Percentiles rank a stretch among this genome's conserved stretches.
Evolutionary conservation across 2,329 filamentous ascomycete species (phyloP).

Genomic region (Colletotrichum sp.): DNA sequence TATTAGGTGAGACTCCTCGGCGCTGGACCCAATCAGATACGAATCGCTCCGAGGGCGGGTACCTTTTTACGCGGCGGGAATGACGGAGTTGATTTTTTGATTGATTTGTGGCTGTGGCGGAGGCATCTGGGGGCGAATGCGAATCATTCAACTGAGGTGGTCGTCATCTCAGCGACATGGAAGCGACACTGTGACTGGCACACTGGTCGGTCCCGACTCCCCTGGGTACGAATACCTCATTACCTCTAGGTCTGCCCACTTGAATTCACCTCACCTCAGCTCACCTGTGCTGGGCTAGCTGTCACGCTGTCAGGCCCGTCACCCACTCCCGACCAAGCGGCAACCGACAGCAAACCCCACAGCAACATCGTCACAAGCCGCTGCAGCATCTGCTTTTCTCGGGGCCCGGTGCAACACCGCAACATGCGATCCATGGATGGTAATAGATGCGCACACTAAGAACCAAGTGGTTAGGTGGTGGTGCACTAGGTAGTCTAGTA

Average conservation of each 20-base stretch:
- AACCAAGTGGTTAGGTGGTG: neutral
- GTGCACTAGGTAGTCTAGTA: neutral
- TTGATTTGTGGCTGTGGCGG: conserved; percentile 16
- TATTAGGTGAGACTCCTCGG: neutral
- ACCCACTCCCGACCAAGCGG: neutral
- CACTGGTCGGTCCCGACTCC: no score
- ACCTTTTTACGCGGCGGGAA: neutral
- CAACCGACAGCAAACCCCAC: neutral
- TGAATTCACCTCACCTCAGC: neutral
- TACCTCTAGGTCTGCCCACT: neutral
- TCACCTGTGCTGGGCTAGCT: neutral
- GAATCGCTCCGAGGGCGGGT: neutral
- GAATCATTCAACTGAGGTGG: neutral
- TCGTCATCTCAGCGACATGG: conserved; percentile 8
- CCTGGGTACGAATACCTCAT: no score
- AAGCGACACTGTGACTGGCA: no score
- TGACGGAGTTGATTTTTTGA: neutral
- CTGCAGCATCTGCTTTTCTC: neutral
- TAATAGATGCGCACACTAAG: neutral
- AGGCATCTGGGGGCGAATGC: conserved; percentile 6
- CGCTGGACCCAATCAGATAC: neutral
- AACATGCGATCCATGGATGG: neutral
- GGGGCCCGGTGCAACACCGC: neutral
- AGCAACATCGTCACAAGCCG: neutral
- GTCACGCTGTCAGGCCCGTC: neutral